These are phyloP conservation scores for Aaosphaeria pasadenensis DNA, from an alignment of 2,329 filamentous ascomycete species.

Conservation along the genomic window DNA sequence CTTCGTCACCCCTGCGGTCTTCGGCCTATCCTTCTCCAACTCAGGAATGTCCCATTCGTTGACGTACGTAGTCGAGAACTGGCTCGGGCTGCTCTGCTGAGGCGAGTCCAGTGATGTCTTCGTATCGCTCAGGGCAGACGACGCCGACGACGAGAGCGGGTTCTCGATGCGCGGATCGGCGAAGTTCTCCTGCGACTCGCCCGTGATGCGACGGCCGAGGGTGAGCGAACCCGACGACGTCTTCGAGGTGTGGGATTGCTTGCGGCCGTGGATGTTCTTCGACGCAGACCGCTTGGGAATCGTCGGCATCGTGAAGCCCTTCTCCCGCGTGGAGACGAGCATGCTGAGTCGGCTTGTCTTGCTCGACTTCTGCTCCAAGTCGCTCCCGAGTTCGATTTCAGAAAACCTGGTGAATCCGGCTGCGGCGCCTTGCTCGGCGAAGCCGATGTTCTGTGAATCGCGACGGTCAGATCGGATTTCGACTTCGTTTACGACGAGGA, in stretches of 20 bases:
- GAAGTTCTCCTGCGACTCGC: slow-evolving; percentile 25
- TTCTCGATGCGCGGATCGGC: slow-evolving; percentile 4
- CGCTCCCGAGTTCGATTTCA: not conserved
- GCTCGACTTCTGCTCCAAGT: not conserved
- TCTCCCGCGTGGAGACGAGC: not conserved
- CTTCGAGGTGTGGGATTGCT: slow-evolving; percentile 5
- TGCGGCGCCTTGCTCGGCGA: slow-evolving; percentile 8
- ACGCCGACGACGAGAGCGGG: not conserved
- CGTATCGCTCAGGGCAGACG: not conserved
- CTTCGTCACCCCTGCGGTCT: not conserved
- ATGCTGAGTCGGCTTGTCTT: not conserved
- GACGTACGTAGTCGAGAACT: slow-evolving; percentile 13
- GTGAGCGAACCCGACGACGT: not conserved
- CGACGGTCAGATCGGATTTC: slow-evolving; percentile 28
- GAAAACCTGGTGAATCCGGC: not conserved
- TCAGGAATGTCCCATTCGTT: slow-evolving; percentile 13
- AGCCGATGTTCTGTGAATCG: slow-evolving; percentile 11
- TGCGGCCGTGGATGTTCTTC: not conserved
- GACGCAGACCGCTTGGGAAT: not conserved
- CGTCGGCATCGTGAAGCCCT: not conserved
- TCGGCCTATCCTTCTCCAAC: slow-evolving; percentile 6
- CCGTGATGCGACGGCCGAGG: slow-evolving; percentile 10
- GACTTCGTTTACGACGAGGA: slow-evolving; percentile 39
- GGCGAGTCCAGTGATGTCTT: not conserved
- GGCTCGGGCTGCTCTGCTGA: not conserved